Evolutionary conservation across 768 basidiomycete genomes (phyloP).

Genomic region (Gloeopeniophorella convolvens): DNA sequence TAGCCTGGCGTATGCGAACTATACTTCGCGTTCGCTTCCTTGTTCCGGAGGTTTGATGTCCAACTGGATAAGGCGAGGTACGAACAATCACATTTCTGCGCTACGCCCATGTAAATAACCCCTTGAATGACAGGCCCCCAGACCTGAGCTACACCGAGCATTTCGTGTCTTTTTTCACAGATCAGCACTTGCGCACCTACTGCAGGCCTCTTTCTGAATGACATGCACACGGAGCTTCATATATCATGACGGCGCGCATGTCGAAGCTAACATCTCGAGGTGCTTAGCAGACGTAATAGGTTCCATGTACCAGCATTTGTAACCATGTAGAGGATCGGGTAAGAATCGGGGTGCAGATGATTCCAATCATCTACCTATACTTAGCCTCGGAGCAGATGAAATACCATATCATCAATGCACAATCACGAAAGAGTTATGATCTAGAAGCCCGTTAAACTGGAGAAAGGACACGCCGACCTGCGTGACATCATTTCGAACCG

Average conservation of each 20-base stretch:
- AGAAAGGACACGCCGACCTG: too few species aligned
- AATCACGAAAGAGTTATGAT: too few species aligned
- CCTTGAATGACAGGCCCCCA: not conserved
- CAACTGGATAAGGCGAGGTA: constrained; percentile 8
- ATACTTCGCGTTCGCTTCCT: constrained; percentile 19
- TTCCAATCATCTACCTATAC: too few species aligned
- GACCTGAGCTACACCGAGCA: constrained; percentile 15
- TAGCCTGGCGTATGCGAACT: constrained; percentile 22
- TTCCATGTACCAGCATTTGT: too few species aligned
- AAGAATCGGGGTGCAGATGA: too few species aligned
- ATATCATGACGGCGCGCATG: not conserved
- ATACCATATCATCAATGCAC: too few species aligned
- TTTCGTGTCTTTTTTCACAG: constrained; percentile 10
- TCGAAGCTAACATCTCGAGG: too few species aligned
- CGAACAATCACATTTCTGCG: not conserved
- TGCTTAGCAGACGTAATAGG: too few species aligned
- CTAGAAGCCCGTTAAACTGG: too few species aligned
- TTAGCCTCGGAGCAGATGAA: too few species aligned
- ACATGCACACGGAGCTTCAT: not conserved
- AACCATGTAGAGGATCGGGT: too few species aligned
- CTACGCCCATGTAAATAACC: not conserved
- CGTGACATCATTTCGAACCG: too few species aligned
- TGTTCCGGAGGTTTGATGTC: constrained; percentile 24
- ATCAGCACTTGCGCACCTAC: constrained; percentile 13
- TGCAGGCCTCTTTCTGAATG: constrained; percentile 10